Evolutionary conservation across 2,329 filamentous ascomycete genomes (phyloP).

Genomic region (Penicillium sp.): DNA sequence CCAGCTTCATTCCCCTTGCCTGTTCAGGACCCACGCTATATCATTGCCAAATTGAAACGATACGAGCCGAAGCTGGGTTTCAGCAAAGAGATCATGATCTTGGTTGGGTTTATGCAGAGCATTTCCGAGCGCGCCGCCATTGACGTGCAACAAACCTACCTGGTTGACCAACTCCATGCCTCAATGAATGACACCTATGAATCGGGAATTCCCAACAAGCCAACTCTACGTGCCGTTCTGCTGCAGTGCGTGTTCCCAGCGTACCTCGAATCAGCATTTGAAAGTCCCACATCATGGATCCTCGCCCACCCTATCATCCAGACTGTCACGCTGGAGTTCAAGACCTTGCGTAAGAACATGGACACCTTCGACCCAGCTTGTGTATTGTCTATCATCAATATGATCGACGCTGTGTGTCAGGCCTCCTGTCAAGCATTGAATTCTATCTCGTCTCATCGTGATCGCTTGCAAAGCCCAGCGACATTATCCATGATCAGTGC

Average conservation of each 20-base stretch:
- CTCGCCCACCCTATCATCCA: conserved; percentile 55
- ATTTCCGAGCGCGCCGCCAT: conserved; percentile 60
- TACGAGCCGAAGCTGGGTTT: conserved; percentile 58
- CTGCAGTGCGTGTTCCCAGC: conserved; percentile 58
- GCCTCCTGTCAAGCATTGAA: conserved; percentile 40
- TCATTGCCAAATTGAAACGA: conserved; percentile 61
- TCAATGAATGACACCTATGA: conserved; percentile 52
- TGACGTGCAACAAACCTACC: conserved; percentile 58
- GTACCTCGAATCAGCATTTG: conserved; percentile 55
- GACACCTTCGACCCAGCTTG: conserved; percentile 44
- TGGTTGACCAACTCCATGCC: conserved; percentile 55
- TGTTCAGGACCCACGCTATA: conserved; percentile 61
- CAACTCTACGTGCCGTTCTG: conserved; percentile 54
- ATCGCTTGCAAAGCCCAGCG: conserved; percentile 40
- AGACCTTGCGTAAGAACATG: conserved; percentile 49
- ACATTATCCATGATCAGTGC: conserved; percentile 41
- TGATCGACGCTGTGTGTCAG: conserved; percentile 42
- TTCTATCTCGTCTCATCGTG: conserved; percentile 34
- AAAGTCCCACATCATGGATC: conserved; percentile 51
- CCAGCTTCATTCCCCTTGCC: conserved; percentile 62
- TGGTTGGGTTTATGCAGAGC: conserved; percentile 61
- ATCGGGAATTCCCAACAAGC: conserved; percentile 38
- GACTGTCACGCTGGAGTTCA: conserved; percentile 46
- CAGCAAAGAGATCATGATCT: conserved; percentile 53
- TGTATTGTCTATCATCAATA: conserved; percentile 37